These are phyloP conservation scores for Clitopilus hobsonii DNA, from an alignment of 768 basidiomycete genomes.

Conservation along the genomic window DNA sequence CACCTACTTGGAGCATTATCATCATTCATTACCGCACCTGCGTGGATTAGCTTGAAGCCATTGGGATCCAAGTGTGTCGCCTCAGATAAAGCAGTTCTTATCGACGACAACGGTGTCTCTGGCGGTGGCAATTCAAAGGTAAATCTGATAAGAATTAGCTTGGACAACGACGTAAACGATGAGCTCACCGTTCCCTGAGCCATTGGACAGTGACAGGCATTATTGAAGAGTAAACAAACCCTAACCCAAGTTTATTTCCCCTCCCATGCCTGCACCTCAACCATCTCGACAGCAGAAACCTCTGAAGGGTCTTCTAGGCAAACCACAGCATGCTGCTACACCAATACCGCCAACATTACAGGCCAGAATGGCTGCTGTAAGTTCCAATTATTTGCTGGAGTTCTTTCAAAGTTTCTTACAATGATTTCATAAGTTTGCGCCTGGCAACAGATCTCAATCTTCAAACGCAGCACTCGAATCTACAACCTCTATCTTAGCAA, in stretches of 20 bases:
- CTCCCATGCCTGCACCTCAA: constrained; percentile 13
- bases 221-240: not conserved
- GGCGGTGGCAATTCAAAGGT: constrained; percentile 51
- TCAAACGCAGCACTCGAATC: constrained; percentile 29
- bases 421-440: constrained; percentile 14
- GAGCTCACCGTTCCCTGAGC: constrained; percentile 30
- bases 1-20: constrained; percentile 59
- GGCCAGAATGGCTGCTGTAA: constrained; percentile 89
- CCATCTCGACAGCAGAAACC: constrained; percentile 17
- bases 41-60: constrained; percentile 84
- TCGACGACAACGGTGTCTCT: constrained; percentile 48
- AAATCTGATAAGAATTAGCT: constrained; percentile 20
- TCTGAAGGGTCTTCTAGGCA: constrained; percentile 40
- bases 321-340: constrained; percentile 35
- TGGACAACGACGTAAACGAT: constrained; percentile 3
- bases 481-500: constrained; percentile 6
- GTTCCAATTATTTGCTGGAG: constrained; percentile 21
- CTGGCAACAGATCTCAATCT: constrained; percentile 28
- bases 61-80: constrained; percentile 67
- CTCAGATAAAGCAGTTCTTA: constrained; percentile 62
- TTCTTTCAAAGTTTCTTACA: not conserved
- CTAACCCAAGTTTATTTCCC: constrained; percentile 10
- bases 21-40: constrained; percentile 89
- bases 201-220: constrained; percentile 45
- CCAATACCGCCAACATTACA: constrained; percentile 88